Conservation (phyloP, 306 rosid species). For the Cucurbita pepo region DNA sequence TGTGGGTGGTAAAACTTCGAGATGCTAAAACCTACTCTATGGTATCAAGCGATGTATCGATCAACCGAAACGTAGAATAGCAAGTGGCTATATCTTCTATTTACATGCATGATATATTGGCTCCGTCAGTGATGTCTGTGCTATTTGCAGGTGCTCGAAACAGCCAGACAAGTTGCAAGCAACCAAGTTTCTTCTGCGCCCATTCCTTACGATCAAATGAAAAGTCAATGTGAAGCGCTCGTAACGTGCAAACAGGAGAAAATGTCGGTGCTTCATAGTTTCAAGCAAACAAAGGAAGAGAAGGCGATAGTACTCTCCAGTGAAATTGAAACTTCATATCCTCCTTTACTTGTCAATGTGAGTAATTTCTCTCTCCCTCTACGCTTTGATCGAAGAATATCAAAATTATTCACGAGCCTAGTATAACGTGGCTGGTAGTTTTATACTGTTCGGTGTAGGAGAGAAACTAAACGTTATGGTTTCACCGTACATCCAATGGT, state of each 20-base stretch:
- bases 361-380: not conserved
- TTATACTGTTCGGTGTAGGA: not conserved
- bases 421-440: not conserved
- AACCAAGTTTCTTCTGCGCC: conserved; percentile 52
- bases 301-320: conserved; percentile 43
- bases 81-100: not conserved
- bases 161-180: conserved; percentile 81
- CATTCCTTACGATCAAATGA: conserved; percentile 77
- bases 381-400: not conserved
- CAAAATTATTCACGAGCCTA: not conserved
- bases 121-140: not conserved
- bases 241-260: conserved; percentile 65
- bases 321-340: conserved; percentile 26
- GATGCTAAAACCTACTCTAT: not conserved
- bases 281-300: conserved; percentile 49
- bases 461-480: not conserved
- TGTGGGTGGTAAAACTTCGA: not conserved
- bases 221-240: conserved; percentile 91
- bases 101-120: not conserved
- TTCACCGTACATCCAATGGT: not conserved
- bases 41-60: not conserved
- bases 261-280: conserved; percentile 77
- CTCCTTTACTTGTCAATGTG: conserved; percentile 32
- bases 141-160: conserved; percentile 61
- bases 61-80: not conserved